phyloP scores from a whole-genome alignment of 306 rosid genomes.

The Oxytropis ochrocephala region DNA sequence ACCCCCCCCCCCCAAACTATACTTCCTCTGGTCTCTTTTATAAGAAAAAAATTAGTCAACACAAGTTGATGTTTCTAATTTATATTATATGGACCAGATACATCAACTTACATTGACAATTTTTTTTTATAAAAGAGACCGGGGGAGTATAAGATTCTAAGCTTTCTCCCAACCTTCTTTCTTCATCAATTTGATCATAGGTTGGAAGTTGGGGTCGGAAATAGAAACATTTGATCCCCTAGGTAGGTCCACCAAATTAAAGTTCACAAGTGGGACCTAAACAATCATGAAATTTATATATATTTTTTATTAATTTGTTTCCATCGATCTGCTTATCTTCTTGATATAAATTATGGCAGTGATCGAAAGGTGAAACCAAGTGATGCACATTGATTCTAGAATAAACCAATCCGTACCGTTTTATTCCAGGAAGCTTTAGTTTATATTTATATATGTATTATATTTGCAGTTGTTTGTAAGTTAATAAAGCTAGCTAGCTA shows the following conservation, averaged over 20 bases:
- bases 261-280: constrained; percentile 28
- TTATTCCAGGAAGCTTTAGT: constrained; percentile 29
- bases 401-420: not conserved
- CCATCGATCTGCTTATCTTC: constrained; percentile 5
- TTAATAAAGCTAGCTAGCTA: constrained; percentile 22
- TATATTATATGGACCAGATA: no score
- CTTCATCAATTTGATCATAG: constrained; percentile 13
- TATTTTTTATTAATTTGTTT: not conserved
- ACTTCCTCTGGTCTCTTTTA: no score
- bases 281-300: constrained; percentile 10
- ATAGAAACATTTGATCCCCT: constrained; percentile 26
- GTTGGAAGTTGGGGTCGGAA: constrained; percentile 16
- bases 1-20: no score
- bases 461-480: constrained; percentile 45
- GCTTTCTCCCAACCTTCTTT: constrained; percentile 3
- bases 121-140: no score
- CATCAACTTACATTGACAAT: no score
- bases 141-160: no score
- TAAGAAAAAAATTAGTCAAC: no score
- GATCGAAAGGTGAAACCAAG: not conserved
- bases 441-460: constrained; percentile 21
- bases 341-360: not conserved
- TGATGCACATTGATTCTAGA: constrained; percentile 16
- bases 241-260: constrained; percentile 23
- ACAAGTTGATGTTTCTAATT: no score